Evolutionary conservation across 1,284 basidiomycete genomes (phyloP).

Genomic region (Cryptococcus sp.): DNA sequence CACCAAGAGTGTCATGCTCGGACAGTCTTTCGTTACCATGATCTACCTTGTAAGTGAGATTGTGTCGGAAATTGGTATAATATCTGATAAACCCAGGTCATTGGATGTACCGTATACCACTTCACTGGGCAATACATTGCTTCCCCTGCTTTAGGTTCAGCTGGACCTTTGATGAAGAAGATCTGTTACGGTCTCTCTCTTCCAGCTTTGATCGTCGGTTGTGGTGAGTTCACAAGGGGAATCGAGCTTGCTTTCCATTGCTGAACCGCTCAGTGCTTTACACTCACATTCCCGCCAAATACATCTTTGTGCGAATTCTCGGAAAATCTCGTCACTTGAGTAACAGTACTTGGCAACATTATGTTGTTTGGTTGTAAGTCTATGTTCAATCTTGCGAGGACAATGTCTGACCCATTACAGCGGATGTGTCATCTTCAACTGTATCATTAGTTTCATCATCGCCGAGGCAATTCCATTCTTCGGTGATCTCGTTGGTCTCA

Average conservation of each 20-base stretch:
- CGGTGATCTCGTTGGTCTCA: conserved; percentile 18
- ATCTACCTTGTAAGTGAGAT: conserved; percentile 28
- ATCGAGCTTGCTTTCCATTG: not conserved
- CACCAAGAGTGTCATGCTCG: conserved; percentile 17
- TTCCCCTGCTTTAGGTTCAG: conserved; percentile 47
- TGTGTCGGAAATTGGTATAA: not conserved
- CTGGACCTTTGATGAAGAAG: conserved; percentile 43
- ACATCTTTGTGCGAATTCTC: conserved; percentile 58
- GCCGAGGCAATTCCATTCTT: conserved; percentile 23
- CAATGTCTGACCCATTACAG: not conserved
- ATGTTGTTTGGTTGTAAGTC: conserved; percentile 55
- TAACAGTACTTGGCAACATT: conserved; percentile 57
- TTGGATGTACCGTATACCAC: conserved; percentile 23
- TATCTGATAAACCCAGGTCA: conserved; percentile 6
- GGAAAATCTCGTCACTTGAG: conserved; percentile 57
- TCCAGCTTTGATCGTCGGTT: conserved; percentile 31
- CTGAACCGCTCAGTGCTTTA: conserved; percentile 20
- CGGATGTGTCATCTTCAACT: conserved; percentile 6
- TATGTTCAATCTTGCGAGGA: not conserved
- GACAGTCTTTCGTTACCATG: conserved; percentile 33
- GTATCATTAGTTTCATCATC: conserved; percentile 12
- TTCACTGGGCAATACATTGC: conserved; percentile 43
- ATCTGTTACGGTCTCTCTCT: conserved; percentile 38
- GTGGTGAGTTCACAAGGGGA: not conserved
- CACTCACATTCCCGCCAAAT: conserved; percentile 32